phyloP scores from a whole-genome alignment of 495 filamentous ascomycete genomes.

The Hyaloscypha hepaticicola region DNA sequence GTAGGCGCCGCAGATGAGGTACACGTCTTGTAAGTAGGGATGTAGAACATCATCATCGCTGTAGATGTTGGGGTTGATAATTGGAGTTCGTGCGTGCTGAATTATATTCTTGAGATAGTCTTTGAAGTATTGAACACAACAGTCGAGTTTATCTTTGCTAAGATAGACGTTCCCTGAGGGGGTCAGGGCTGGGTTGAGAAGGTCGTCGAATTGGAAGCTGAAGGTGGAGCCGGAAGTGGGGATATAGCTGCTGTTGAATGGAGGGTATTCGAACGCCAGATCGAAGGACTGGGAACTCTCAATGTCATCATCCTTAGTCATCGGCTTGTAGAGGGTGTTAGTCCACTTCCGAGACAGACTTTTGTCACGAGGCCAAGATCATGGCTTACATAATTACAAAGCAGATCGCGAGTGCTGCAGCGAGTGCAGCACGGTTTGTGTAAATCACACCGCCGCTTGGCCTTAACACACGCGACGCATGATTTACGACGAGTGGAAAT shows the following conservation, averaged over 20 bases:
- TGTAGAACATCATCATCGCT: too few relatives aligned
- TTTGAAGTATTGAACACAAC: not conserved
- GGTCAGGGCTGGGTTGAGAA: not conserved
- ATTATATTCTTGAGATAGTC: not conserved
- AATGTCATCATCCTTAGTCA: too few relatives aligned
- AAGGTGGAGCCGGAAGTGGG: not conserved
- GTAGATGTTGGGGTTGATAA: too few relatives aligned
- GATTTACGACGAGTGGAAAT: slow-evolving; percentile 17
- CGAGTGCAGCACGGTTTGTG: slow-evolving; percentile 10
- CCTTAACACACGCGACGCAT: slow-evolving; percentile 17
- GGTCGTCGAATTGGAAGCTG: not conserved
- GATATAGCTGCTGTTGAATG: too few relatives aligned
- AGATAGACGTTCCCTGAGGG: slow-evolving; percentile 1
- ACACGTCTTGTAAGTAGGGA: too few relatives aligned
- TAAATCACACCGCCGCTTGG: slow-evolving; percentile 27
- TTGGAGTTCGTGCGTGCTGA: not conserved
- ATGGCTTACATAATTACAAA: slow-evolving; percentile 23
- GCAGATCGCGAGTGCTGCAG: slow-evolving; percentile 12
- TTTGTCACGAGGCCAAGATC: too few relatives aligned
- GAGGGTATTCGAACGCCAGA: too few relatives aligned
- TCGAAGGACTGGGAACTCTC: too few relatives aligned
- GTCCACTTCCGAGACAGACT: not conserved
- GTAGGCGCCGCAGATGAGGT: too few relatives aligned
- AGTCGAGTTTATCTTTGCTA: slow-evolving; percentile 11
- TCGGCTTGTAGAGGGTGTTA: too few relatives aligned